Evolutionary conservation across 306 rosid species (phyloP).

Genomic region (Prinsepia uniflora): DNA sequence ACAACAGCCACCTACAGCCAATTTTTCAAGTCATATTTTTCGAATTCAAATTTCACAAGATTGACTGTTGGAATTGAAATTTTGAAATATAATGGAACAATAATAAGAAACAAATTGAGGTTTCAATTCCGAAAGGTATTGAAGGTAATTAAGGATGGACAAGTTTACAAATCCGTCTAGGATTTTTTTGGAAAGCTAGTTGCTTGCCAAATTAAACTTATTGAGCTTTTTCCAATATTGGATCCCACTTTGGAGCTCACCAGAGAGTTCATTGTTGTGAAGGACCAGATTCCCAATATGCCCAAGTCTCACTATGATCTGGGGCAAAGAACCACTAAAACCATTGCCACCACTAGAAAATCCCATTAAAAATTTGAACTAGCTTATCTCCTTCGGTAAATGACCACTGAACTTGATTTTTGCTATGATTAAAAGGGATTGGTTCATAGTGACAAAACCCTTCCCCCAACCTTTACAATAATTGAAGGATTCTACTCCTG

Average conservation of each 20-base stretch:
- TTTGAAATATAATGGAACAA: no score
- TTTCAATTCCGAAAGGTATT: no score
- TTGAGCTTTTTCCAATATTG: constrained; percentile 55
- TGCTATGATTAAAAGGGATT: constrained; percentile 49
- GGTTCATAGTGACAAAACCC: no score
- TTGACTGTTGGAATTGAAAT: no score
- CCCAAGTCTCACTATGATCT: constrained; percentile 45
- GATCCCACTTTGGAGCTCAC: constrained; percentile 50
- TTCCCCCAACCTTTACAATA: no score
- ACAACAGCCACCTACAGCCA: no score
- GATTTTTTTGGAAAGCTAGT: constrained; percentile 55
- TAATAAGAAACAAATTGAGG: no score
- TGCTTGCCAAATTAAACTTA: constrained; percentile 68
- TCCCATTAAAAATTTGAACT: constrained; percentile 50
- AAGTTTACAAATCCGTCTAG: constrained; percentile 57
- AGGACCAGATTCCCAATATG: constrained; percentile 74
- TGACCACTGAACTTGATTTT: constrained; percentile 58
- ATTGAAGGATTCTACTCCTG: no score
- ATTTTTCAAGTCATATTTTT: no score
- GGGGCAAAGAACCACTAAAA: constrained; percentile 56
- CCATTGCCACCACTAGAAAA: constrained; percentile 49
- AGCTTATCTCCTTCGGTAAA: constrained; percentile 72
- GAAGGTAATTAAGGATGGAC: constrained; percentile 61
- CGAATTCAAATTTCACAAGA: no score
- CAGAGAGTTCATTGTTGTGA: constrained; percentile 52